Percentiles rank a stretch among this genome's conserved stretches.
These are phyloP conservation scores for Misopates orontium DNA, from an alignment of 257 asterid genomes.

Conservation along the genomic window DNA sequence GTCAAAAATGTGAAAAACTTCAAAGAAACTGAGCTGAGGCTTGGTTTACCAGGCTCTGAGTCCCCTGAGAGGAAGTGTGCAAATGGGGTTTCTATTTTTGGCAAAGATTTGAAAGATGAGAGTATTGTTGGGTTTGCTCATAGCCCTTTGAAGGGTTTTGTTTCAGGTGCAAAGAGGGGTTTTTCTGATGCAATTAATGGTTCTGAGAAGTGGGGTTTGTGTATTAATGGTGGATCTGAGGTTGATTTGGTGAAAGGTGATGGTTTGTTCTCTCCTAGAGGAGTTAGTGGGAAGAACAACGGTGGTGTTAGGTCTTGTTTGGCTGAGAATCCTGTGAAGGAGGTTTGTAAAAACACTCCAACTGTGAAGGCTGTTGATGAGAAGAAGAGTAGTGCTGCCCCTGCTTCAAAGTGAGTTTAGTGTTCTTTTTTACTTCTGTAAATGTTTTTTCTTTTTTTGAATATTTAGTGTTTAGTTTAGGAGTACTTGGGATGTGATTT, in stretches of 20 bases:
- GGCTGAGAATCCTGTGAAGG: conserved; percentile 34
- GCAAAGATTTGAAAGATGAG: conserved; percentile 59
- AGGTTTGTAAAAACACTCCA: conserved; percentile 17
- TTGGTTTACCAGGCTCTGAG: conserved; percentile 81
- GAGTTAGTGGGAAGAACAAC: conserved; percentile 26
- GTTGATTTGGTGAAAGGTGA: conserved; percentile 39
- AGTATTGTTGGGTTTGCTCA: conserved; percentile 28
- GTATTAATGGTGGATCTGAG: conserved; percentile 62
- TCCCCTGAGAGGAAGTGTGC: conserved; percentile 48
- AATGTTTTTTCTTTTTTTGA: not conserved
- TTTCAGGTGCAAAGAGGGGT: conserved; percentile 71
- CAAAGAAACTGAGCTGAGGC: conserved; percentile 76
- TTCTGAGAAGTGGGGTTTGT: conserved; percentile 66
- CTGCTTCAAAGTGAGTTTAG: conserved; percentile 63
- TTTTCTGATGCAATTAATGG: conserved; percentile 76
- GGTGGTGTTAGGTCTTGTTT: conserved; percentile 19
- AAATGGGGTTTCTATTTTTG: conserved; percentile 53
- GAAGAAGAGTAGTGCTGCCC: conserved; percentile 50
- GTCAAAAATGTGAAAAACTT: conserved; percentile 39
- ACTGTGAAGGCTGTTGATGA: conserved; percentile 44
- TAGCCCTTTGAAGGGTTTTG: conserved; percentile 37
- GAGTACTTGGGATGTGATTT: not conserved
- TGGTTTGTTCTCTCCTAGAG: conserved; percentile 38
- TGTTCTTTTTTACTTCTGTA: not conserved
- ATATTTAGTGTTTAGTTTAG: not conserved